These are phyloP conservation scores for Pelargonium nanum DNA, from an alignment of 345 rosid genomes.

Conservation along the genomic window DNA sequence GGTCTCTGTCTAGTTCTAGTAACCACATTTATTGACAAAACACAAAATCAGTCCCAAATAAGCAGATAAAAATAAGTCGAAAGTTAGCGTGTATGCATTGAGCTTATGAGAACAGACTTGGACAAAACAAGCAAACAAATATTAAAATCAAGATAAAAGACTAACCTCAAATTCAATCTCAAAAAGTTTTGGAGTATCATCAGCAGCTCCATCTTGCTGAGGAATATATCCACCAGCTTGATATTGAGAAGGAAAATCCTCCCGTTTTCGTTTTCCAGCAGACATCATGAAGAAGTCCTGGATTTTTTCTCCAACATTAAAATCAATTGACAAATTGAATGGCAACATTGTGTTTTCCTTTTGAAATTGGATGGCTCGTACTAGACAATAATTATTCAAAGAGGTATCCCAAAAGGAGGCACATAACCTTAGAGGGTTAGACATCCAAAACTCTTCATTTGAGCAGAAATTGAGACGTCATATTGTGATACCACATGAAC, in stretches of 20 bases:
- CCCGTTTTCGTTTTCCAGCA: conserved; percentile 91
- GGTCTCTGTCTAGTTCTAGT: neutral
- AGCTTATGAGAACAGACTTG: neutral
- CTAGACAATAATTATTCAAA: conserved; percentile 3
- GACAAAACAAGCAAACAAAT: neutral
- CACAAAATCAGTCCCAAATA: neutral
- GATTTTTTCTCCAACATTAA: conserved; percentile 21
- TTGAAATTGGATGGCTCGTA: neutral
- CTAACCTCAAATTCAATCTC: conserved; percentile 22
- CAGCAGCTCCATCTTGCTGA: conserved; percentile 93
- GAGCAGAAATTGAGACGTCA: conserved; percentile 7
- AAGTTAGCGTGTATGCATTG: neutral
- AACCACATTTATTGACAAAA: neutral
- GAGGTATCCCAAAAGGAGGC: conserved; percentile 4
- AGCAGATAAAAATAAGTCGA: neutral
- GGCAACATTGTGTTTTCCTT: conserved; percentile 5
- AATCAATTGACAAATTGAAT: conserved; percentile 15
- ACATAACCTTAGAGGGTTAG: conserved; percentile 6
- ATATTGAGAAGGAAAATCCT: conserved; percentile 54
- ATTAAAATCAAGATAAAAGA: conserved; percentile 5
- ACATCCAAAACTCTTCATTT: conserved; percentile 5
- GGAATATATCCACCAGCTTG: conserved; percentile 85
- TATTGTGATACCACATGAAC: conserved; percentile 6
- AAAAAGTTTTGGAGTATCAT: conserved; percentile 31
- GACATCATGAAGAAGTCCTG: conserved; percentile 81